Evolutionary conservation across 1,284 basidiomycete species (phyloP), one percentile per base, ranked within the genome.

Genomic region (Marasmius sp.): DNA sequence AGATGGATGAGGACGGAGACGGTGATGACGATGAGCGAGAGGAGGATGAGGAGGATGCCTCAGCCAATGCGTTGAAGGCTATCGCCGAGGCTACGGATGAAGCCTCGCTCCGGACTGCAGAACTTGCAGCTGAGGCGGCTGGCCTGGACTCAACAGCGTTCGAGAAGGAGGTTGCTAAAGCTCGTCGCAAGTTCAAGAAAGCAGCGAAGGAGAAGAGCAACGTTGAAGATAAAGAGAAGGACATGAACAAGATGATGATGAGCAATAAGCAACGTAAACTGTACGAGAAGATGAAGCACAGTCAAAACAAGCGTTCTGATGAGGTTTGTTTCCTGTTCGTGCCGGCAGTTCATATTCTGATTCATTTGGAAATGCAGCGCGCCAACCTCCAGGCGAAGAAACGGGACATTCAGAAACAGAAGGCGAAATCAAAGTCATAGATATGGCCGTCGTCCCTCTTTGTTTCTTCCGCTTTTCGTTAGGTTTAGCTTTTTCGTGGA

Each of bases 201-300:
- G 69, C 74, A 72, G 60, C 71, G 71, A 52, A 59, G 34, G 63
- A 65, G 61, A 60, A 69, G 47, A 66, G 68, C 36, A 66, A 62
- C 11, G 79, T 72, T 68, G 77, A 67, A 64, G 76, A 79, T 36
- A 81, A 77, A 14, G 95, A 97, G 73, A 83, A 90, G 73, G 92
- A 97, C 71, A 94, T 98, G 91, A 93, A 95, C 76, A 97, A 97
- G 84, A 97, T 97, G 88, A 87, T 99, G 87, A 91, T 99, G 88
- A 97, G 93, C 79, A 97, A 96, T 80, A 96, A 93, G 80, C 93
- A 98, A 78, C 86, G 90, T 70, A 98, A 97, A 79, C 77, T 99
- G 69, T 98, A 97, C 79, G 94, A 97, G 76, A 93, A 93, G 80
- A 92, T 98, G 87, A 94, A 95, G 78, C 89, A 94, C 75, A 89